A percentile compares a stretch with the other conserved stretches of the same genome.
Evolutionary conservation across 2,329 filamentous ascomycete species (phyloP).

Genomic region (Fusarium succisae): DNA sequence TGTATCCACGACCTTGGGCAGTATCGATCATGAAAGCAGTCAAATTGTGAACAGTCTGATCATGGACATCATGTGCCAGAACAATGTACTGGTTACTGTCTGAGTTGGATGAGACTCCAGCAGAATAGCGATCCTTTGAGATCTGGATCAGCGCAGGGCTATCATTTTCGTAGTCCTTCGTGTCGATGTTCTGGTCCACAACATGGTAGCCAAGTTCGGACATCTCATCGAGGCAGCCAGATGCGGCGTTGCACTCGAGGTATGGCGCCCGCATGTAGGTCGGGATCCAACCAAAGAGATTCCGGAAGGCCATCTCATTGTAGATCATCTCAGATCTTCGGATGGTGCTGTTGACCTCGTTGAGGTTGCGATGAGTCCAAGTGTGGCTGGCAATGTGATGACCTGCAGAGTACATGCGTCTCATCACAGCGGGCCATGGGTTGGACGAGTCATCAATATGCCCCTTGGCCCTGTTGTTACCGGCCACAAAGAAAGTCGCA

Average conservation of each 20-base stretch:
- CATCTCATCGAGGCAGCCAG: conserved; percentile 52
- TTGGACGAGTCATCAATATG: conserved; percentile 51
- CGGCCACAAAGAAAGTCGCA: conserved; percentile 56
- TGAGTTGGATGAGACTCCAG: conserved; percentile 47
- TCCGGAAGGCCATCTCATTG: conserved; percentile 56
- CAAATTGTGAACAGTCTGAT: conserved; percentile 56
- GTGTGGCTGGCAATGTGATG: conserved; percentile 60
- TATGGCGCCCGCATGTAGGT: conserved; percentile 58
- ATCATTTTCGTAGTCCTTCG: conserved; percentile 67
- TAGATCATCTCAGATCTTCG: conserved; percentile 53
- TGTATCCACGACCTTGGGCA: conserved; percentile 54
- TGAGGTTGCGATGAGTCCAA: conserved; percentile 58
- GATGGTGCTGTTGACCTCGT: conserved; percentile 46
- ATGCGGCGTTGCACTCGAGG: conserved; percentile 52
- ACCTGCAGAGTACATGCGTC: conserved; percentile 53
- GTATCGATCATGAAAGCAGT: conserved; percentile 54
- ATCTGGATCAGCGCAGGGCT: conserved; percentile 58
- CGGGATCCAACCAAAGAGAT: conserved; percentile 54
- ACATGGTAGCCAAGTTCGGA: conserved; percentile 62
- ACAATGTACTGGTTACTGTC: conserved; percentile 55
- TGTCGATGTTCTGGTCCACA: conserved; percentile 67
- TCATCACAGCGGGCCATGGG: conserved; percentile 50
- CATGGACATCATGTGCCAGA: conserved; percentile 63
- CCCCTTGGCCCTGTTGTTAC: conserved; percentile 53
- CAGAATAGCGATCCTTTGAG: conserved; percentile 52